Percentiles rank a stretch among this genome's conserved stretches.
These are phyloP conservation scores for Alloteropsis angusta DNA, from an alignment of 202 grass and related monocot genomes.

Conservation along the genomic window DNA sequence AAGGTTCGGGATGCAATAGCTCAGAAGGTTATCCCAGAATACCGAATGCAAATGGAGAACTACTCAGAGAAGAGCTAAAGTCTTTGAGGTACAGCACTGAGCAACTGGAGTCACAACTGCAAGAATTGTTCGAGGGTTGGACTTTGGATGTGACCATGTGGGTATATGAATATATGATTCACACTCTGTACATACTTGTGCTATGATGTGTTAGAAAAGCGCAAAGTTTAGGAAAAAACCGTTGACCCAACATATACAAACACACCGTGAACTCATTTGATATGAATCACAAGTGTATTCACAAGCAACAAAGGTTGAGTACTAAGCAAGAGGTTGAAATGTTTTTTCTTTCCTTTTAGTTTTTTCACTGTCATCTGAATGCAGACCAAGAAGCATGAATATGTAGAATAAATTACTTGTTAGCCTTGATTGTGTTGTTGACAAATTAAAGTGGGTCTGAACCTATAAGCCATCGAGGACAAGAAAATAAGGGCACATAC, in stretches of 20 bases:
- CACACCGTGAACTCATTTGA: neutral
- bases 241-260: neutral
- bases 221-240: neutral
- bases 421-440: neutral
- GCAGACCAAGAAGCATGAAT: neutral
- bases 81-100: neutral
- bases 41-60: neutral
- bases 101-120: neutral
- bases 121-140: neutral
- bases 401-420: neutral
- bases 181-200: neutral
- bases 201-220: neutral
- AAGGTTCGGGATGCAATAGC: neutral
- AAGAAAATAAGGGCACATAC: neutral
- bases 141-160: neutral
- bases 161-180: neutral
- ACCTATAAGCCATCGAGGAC: neutral
- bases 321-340: neutral
- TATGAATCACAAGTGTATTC: neutral
- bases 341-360: neutral
- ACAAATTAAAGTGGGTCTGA: neutral
- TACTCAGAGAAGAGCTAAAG: neutral
- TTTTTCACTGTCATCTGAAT: neutral
- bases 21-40: neutral
- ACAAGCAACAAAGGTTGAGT: neutral